phyloP scores from a whole-genome alignment of 495 filamentous ascomycete genomes.

The Apodospora peruviana region DNA sequence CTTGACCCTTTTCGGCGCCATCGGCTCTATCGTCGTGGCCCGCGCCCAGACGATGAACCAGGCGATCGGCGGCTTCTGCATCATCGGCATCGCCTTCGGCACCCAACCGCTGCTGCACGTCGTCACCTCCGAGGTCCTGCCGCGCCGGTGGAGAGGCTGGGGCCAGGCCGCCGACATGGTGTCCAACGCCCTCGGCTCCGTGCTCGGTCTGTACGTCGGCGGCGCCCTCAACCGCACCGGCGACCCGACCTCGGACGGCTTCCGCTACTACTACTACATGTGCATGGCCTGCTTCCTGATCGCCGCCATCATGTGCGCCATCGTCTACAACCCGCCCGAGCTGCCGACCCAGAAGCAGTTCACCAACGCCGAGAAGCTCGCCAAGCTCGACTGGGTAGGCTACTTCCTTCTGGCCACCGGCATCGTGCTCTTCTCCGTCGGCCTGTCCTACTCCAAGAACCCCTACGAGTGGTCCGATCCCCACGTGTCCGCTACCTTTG shows the following conservation, averaged over 20 bases:
- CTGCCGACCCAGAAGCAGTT: constrained; percentile 6
- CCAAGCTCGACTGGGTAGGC: constrained; percentile 30
- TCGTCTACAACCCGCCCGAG: constrained; percentile 23
- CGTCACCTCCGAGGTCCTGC: constrained; percentile 30
- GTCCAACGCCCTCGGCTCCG: constrained; percentile 13
- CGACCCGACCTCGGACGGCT: constrained; percentile 17
- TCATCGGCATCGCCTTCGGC: constrained; percentile 25
- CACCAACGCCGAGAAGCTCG: constrained; percentile 21
- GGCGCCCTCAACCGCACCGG: constrained; percentile 20
- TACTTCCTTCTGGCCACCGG: constrained; percentile 23
- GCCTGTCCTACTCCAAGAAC: constrained; percentile 30
- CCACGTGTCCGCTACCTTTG: constrained; percentile 25
- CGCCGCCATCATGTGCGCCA: constrained; percentile 12
- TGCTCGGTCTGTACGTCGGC: constrained; percentile 14
- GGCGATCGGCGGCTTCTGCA: constrained; percentile 25
- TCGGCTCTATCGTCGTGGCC: constrained; percentile 26
- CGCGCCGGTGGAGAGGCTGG: constrained; percentile 21
- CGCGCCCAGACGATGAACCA: constrained; percentile 24
- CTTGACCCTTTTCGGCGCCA: constrained; percentile 21
- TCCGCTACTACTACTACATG: constrained; percentile 28
- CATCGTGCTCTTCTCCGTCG: constrained; percentile 27
- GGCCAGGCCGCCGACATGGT: constrained; percentile 25
- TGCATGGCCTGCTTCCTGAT: constrained; percentile 13
- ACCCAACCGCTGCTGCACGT: constrained; percentile 30
- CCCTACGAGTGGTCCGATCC: constrained; percentile 29